These are phyloP conservation scores for Carex littledalei DNA, from an alignment of 176 grass and related monocot species.

Conservation along the genomic window DNA sequence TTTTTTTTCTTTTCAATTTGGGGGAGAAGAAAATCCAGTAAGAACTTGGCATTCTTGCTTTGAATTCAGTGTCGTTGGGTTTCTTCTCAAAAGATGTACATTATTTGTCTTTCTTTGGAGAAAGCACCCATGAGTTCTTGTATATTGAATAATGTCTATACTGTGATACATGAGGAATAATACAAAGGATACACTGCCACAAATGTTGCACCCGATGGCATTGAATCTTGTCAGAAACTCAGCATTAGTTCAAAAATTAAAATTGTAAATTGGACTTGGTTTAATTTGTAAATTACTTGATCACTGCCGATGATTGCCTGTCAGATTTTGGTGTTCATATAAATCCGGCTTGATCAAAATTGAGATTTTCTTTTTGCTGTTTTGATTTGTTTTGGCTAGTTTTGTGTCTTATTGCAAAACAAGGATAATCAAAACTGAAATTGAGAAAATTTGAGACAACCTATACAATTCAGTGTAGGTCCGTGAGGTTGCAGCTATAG, in stretches of 20 bases:
- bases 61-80: background rate
- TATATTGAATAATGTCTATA: too few relatives aligned
- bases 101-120: background rate
- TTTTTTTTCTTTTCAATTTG: background rate
- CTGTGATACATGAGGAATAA: too few relatives aligned
- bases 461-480: background rate
- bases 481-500: background rate
- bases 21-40: background rate
- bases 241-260: too few relatives aligned
- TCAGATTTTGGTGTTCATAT: background rate
- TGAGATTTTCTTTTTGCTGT: constrained; percentile 14
- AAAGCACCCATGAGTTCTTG: background rate
- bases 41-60: background rate
- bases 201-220: too few relatives aligned
- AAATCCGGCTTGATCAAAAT: background rate
- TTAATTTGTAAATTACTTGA: too few relatives aligned
- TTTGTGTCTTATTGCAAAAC: background rate
- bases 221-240: too few relatives aligned
- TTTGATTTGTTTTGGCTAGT: background rate
- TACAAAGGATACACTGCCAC: too few relatives aligned
- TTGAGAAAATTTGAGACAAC: background rate
- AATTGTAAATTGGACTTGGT: too few relatives aligned
- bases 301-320: background rate
- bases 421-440: background rate
- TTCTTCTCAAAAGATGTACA: background rate